Evolutionary conservation across 2,329 filamentous ascomycete genomes (phyloP), one percentile per base, ranked within the genome.

Genomic region (Pseudocercospora cruenta): DNA sequence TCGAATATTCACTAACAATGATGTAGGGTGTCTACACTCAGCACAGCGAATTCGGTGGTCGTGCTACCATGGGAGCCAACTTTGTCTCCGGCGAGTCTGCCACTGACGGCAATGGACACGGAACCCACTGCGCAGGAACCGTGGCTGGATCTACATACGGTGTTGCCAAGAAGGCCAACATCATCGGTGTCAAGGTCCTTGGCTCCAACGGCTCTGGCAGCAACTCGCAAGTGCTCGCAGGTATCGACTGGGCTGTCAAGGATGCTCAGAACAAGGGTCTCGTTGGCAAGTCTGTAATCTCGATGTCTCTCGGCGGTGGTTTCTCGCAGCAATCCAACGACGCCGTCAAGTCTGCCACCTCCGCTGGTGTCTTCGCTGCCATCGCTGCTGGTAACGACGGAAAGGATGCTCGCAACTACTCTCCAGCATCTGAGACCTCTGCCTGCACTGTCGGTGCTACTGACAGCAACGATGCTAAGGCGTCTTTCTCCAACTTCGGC

Each of bases 41-140:
- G 9, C 74, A 75, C 64, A 61, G 33, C 62, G 73, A 81, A 55
- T 82, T 80, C 45, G 77, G 71, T 39, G 77, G 76, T 3, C 75
- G 79, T 66, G 80, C 78, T 8, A 72, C 53, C 9, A 58, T 49
- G 19, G 70, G 68, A 26, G 63, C 62, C 59, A 70, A 67, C 61
- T 70, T 66, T 26, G 75, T 71, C 65, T 73, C 73, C 49, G 76
- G 71, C 6, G 79, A 80, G 67, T 63, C 65, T 12, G 73, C 77
- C 63, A 76, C 75, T 31, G 80, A 81, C 68, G 81, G 84, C 68
- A 86, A 88, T 72, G 87, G 87, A 9, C 88, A 90, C 76, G 88
- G 87, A 51, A 87, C 82, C 63, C 88, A 90, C 79, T 98, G 94
- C 88, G 97, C 94, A 70, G 94, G 94, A 73, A 98, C 94, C 69